Evolutionary conservation across 345 rosid genomes (phyloP).

Genomic region (Pistacia atlantica): DNA sequence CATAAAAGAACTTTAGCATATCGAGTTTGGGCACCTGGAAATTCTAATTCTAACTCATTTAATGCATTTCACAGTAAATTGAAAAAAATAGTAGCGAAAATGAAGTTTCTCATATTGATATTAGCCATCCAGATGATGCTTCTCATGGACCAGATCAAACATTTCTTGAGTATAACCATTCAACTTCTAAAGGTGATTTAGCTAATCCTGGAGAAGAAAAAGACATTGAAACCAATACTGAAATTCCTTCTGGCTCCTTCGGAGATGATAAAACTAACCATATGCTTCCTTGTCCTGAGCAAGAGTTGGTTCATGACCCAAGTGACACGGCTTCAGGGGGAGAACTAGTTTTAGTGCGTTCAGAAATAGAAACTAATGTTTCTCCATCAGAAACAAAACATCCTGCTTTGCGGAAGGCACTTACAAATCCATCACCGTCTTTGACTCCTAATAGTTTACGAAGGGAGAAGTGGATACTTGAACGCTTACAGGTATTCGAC

Average conservation of each 20-base stretch:
- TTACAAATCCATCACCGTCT: conserved; percentile 34
- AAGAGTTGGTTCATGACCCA: conserved; percentile 37
- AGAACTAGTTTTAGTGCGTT: conserved; percentile 31
- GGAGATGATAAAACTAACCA: conserved; percentile 32
- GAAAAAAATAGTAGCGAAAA: conserved; percentile 29
- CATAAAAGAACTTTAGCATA: conserved; percentile 62
- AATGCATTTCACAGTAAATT: conserved; percentile 44
- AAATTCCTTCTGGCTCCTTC: conserved; percentile 35
- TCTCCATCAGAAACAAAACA: conserved; percentile 38
- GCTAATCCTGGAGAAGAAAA: conserved; percentile 38
- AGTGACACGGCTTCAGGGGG: conserved; percentile 34
- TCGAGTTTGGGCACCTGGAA: conserved; percentile 76
- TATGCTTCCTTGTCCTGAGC: conserved; percentile 34
- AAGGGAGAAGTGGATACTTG: conserved; percentile 84
- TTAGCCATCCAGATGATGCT: conserved; percentile 30
- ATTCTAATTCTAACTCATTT: conserved; percentile 45
- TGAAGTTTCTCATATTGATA: conserved; percentile 30
- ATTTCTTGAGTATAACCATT: conserved; percentile 37
- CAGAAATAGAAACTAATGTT: conserved; percentile 32
- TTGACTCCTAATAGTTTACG: conserved; percentile 65
- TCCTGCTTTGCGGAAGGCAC: conserved; percentile 33
- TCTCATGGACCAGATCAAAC: conserved; percentile 35
- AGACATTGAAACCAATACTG: conserved; percentile 39
- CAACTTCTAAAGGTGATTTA: conserved; percentile 39
- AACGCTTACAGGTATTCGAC: conserved; percentile 62